Evolutionary conservation across 2,329 filamentous ascomycete genomes (phyloP).

Genomic region (Monosporascus sp.): DNA sequence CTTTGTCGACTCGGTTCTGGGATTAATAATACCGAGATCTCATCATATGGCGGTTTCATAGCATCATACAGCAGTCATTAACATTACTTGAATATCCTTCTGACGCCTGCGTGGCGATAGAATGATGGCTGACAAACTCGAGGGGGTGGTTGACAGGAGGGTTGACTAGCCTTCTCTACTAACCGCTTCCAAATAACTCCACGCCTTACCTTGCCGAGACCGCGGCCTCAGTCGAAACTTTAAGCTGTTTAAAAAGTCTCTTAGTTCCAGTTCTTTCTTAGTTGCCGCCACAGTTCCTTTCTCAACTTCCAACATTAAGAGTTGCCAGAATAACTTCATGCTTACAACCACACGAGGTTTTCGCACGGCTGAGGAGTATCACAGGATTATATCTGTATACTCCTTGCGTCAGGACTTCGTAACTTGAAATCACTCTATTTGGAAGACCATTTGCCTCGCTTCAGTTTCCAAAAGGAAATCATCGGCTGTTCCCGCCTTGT

Average conservation of each 20-base stretch:
- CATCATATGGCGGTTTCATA: neutral
- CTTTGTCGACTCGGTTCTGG: neutral
- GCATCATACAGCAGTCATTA: neutral
- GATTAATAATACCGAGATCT: neutral
- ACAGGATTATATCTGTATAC: conserved; percentile 53
- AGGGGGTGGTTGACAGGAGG: no score
- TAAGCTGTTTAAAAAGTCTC: neutral
- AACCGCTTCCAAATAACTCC: neutral
- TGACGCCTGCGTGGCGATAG: no score
- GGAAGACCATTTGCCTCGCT: neutral
- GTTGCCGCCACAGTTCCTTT: conserved; percentile 1
- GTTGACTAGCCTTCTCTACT: neutral
- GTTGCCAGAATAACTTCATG: conserved; percentile 26
- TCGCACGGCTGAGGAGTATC: conserved; percentile 60
- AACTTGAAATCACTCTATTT: conserved; percentile 9
- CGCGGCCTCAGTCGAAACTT: neutral
- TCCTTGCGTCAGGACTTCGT: conserved; percentile 56
- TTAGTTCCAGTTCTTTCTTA: neutral
- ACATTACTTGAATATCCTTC: no score
- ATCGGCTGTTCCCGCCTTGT: no score
- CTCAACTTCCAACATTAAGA: conserved; percentile 1
- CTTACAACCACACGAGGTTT: conserved; percentile 23
- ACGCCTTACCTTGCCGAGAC: neutral
- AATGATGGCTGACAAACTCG: no score
- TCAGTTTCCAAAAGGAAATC: conserved; percentile 4